Conservation (phyloP, 768 basidiomycete species). For the Dacryopinax primogenitus region DNA sequence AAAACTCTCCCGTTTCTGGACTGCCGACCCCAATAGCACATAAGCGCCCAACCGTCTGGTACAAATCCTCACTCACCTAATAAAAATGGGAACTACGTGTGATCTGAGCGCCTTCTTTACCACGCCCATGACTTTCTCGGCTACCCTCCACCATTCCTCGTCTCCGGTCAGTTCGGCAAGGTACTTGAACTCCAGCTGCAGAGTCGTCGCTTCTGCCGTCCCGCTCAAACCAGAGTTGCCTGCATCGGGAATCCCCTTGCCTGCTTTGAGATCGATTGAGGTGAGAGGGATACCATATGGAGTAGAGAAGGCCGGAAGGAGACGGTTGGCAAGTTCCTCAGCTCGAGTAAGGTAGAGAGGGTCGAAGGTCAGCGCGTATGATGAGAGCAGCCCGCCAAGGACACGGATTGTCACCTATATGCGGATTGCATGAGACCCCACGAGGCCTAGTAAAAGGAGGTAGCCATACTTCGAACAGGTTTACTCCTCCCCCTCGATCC, state of each 20-base stretch:
- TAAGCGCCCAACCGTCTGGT: background rate
- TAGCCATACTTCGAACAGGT: constrained; percentile 71
- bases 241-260: constrained; percentile 45
- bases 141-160: constrained; percentile 67
- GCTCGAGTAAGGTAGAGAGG: constrained; percentile 62
- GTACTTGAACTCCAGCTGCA: constrained; percentile 86
- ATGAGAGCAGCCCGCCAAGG: constrained; percentile 77
- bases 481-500: constrained; percentile 65
- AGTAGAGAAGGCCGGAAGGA: constrained; percentile 72
- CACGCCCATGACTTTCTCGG: constrained; percentile 59
- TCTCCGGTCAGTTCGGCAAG: constrained; percentile 68
- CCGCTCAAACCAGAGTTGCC: constrained; percentile 53
- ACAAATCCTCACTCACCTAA: constrained; percentile 44
- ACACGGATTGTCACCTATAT: constrained; percentile 79
- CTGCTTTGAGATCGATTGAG: constrained; percentile 54
- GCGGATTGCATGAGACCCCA: constrained; percentile 11
- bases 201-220: constrained; percentile 75
- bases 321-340: constrained; percentile 70
- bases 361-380: constrained; percentile 68
- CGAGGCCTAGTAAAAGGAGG: background rate
- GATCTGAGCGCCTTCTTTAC: constrained; percentile 53
- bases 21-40: constrained; percentile 24
- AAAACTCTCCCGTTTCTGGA: constrained; percentile 39
- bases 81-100: constrained; percentile 72
- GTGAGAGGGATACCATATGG: constrained; percentile 71